Percentiles rank a stretch among this genome's conserved stretches.
These are phyloP conservation scores for Oemleria cerasiformis DNA, from an alignment of 306 rosid species.

Conservation along the genomic window DNA sequence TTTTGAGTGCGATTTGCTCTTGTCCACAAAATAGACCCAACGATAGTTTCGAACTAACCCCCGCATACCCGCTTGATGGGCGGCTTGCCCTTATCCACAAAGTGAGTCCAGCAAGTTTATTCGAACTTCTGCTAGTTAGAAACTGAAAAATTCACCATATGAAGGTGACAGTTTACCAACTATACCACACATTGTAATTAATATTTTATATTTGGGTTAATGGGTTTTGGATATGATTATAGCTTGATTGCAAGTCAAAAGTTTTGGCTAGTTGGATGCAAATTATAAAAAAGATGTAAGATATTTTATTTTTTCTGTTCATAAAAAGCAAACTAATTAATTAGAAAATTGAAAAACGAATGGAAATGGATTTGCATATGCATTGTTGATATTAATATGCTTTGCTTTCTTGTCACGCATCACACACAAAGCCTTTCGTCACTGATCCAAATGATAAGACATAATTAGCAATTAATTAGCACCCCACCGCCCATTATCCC, in stretches of 20 bases:
- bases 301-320: not conserved
- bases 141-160: too few species aligned
- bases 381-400: not conserved
- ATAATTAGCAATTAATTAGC: not conserved
- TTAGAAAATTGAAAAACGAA: not conserved
- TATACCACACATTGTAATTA: too few species aligned
- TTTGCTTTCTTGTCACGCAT: constrained; percentile 18
- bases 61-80: too few species aligned
- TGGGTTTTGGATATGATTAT: constrained; percentile 2
- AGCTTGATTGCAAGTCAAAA: not conserved
- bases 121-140: too few species aligned
- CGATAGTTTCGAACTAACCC: too few species aligned
- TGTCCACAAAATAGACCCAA: too few species aligned
- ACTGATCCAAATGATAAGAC: constrained; percentile 5
- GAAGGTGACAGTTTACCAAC: too few species aligned
- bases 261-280: constrained; percentile 5
- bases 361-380: not conserved
- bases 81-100: too few species aligned
- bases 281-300: not conserved
- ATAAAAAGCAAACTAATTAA: not conserved
- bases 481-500: not conserved
- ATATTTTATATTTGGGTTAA: too few species aligned
- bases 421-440: not conserved
- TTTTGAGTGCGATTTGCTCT: too few species aligned
- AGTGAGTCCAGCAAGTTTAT: too few species aligned